Percentiles rank a stretch among this genome's conserved stretches.
These are phyloP conservation scores for Cystobasidium sp. DNA, from an alignment of 1,284 basidiomycete genomes.

Conservation along the genomic window DNA sequence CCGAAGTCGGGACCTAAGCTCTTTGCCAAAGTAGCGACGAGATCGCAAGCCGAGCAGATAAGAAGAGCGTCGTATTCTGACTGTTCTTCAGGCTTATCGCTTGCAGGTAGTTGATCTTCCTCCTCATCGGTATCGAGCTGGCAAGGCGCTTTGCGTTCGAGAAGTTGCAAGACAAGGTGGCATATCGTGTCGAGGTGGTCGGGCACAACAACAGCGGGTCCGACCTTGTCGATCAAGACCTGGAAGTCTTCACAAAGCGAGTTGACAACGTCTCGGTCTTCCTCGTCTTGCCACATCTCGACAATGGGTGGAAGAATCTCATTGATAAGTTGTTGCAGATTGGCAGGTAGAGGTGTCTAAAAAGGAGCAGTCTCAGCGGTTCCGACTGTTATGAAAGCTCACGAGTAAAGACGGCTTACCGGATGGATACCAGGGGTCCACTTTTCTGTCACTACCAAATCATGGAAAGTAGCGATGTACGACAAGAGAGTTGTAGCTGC, in stretches of 20 bases:
- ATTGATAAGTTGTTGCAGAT: constrained; percentile 80
- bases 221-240: constrained; percentile 51
- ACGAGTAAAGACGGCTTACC: not conserved
- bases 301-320: constrained; percentile 77
- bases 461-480: constrained; percentile 90
- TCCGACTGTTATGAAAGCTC: not conserved
- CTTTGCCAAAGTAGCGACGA: constrained; percentile 87
- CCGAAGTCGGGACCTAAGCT: constrained; percentile 84
- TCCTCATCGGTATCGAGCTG: constrained; percentile 97
- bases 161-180: constrained; percentile 76
- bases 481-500: constrained; percentile 87
- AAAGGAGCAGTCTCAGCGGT: not conserved
- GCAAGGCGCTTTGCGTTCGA: constrained; percentile 90
- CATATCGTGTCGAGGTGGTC: constrained; percentile 79
- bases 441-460: constrained; percentile 77
- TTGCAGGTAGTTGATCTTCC: constrained; percentile 70
- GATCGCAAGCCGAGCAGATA: constrained; percentile 90
- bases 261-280: constrained; percentile 70
- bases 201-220: constrained; percentile 52
- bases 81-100: constrained; percentile 68
- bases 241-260: constrained; percentile 54
- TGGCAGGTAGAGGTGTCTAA: constrained; percentile 68
- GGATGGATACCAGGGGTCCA: constrained; percentile 60
- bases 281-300: constrained; percentile 91
- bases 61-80: constrained; percentile 97